Evolutionary conservation across 2,329 filamentous ascomycete genomes (phyloP), one percentile per base, ranked within the genome.

Genomic region (Lachnellula subtilissima): DNA sequence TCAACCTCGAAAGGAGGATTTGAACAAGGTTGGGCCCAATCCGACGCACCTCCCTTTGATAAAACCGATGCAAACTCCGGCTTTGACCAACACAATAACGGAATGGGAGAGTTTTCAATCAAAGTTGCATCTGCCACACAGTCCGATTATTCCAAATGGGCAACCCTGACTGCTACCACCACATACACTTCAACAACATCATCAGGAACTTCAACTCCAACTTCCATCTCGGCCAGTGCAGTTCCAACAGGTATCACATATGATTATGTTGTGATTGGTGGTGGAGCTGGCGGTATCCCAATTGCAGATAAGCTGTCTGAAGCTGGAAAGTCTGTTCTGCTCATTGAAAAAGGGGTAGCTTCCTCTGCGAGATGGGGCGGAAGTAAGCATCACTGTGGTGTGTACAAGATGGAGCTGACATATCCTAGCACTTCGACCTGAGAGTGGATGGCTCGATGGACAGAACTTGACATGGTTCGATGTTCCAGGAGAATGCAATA

Each of bases 401-500:
- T 43, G 12, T 28, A 11, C 23, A 8, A 19, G 2, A 15, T 35
- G 14, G 5, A 43, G 45, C 57, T 63, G 50, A 61, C 48, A 40
- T 28, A 2, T 28, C 8, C 40, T 51, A 67, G 63, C 64, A 22
- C 50, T 63, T 22, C 62, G 66, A 55, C 66, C 64, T 22, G 63
- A 66, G 49, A 80, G 73, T 36, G 76, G 85, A 1, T 90, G 87
- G 87, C 56, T 70, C 11, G 71, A 78, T 37, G 80, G 78, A 37
- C 82, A 80, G 17, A 82, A 83, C 50, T 71, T 88, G 36, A 88
- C 86, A 6, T 83, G 86, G 49, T 88, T 89, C 64, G 86, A 89
- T 65, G 81, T 89, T 5, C 86, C 86, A 0, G 84, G 85, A 53
- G 79, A 89, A 57, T 87, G 84, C 70, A 89, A 88, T 68, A 76